Evolutionary conservation across 2,329 filamentous ascomycete species (phyloP), one percentile per base, ranked within the genome.

Genomic region (Aspergillus nomiae): DNA sequence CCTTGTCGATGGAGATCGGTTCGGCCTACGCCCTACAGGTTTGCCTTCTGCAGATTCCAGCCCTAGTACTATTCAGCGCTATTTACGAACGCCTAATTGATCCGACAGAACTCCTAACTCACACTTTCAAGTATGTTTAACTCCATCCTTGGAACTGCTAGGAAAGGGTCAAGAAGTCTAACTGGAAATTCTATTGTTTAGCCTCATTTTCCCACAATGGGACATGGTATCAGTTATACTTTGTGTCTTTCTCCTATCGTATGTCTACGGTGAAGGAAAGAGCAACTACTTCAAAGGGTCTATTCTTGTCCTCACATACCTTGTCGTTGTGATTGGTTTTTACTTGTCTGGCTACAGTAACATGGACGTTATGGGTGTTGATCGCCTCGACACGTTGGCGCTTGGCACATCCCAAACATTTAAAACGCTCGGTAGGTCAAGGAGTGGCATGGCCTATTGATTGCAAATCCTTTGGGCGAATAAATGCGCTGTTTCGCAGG

Each of bases 231-330:
- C 92, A 0, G 92, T 98, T 19, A 97, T 98, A 63, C 76, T 99
- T 19, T 97, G 94, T 73, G 93, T 99, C 21, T 97, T 99, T 82
- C 82, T 99, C 61, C 87, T 99, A 68, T 97, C 93, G 73, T 97
- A 98, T 83, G 94, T 99, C 84, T 96, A 98, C 71, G 92, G 94
- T 58, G 95, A 99, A 80, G 95, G 95, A 46, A 99, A 99, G 87
- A 98, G 94, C 83, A 99, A 99, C 79, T 99, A 99, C 80, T 99
- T 99, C 87, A 99, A 99, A 82, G 95, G 95, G 58, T 96, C 92
- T 68, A 97, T 98, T 70, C 84, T 99, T 58, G 88, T 98, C 67
- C 83, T 99, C 57, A 95, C 92, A 38, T 99, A 99, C 76, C 79
- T 98, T 28, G 95, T 98, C 32, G 92, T 99, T 56, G 83, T 97